These are phyloP conservation scores for Neohortaea acidophila DNA, from an alignment of 495 filamentous ascomycete genomes.

Conservation along the genomic window DNA sequence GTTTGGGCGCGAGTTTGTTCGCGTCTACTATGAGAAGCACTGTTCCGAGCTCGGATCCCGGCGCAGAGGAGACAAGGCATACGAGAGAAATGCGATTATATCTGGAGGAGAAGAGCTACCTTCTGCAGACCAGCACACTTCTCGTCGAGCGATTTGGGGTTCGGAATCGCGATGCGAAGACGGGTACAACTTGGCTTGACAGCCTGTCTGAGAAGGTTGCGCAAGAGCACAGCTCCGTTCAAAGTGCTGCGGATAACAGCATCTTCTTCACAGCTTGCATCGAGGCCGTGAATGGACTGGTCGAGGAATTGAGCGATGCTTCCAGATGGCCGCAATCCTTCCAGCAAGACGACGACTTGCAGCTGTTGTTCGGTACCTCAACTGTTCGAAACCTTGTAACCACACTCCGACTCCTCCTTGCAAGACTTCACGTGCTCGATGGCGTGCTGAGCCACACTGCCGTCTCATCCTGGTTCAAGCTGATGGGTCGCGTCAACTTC, in stretches of 20 bases:
- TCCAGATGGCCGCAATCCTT: conserved; percentile 38
- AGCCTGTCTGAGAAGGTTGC: conserved; percentile 1
- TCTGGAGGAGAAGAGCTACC: conserved; percentile 49
- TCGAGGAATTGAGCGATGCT: conserved; percentile 33
- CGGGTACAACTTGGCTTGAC: conserved; percentile 6
- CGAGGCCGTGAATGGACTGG: conserved; percentile 30
- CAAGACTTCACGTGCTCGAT: conserved; percentile 44
- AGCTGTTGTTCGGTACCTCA: conserved; percentile 46
- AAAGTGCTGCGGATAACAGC: background rate
- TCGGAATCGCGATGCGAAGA: background rate
- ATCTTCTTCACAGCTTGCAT: conserved; percentile 23
- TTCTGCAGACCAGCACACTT: conserved; percentile 33
- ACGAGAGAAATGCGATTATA: conserved; percentile 51
- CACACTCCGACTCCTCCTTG: conserved; percentile 57
- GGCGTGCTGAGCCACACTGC: too few relatives aligned
- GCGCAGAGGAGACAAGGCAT: conserved; percentile 31
- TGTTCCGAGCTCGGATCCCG: conserved; percentile 6
- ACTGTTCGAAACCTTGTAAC: conserved; percentile 54
- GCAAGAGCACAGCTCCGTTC: background rate
- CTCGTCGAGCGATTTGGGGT: conserved; percentile 15
- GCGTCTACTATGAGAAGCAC: background rate
- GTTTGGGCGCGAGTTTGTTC: conserved; percentile 32
- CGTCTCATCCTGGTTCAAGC: conserved; percentile 62
- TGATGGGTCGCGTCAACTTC: conserved; percentile 51
- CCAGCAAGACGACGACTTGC: conserved; percentile 36